These are phyloP conservation scores for Coelastrella sp. DNA, from an alignment of 139 green algal genomes.

Conservation along the genomic window DNA sequence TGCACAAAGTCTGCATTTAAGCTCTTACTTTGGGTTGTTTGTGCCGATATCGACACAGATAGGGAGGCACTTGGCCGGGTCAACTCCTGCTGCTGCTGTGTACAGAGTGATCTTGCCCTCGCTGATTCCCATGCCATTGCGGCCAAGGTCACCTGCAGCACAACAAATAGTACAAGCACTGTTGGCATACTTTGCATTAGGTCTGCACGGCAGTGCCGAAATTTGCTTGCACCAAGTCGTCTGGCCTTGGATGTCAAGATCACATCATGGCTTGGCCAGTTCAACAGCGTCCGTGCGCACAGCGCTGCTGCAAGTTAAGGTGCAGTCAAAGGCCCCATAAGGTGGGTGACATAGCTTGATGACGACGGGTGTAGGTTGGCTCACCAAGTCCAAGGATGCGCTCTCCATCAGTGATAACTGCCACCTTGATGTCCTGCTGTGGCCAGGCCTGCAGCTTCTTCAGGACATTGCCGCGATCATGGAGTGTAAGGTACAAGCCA, in stretches of 20 bases:
- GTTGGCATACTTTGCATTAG: slow-evolving; percentile 47
- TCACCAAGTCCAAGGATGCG: slow-evolving; percentile 74
- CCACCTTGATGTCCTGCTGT: slow-evolving; percentile 60
- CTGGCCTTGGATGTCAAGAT: no score
- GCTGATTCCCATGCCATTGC: slow-evolving; percentile 88
- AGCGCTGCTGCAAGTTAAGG: no score
- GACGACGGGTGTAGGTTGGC: background rate
- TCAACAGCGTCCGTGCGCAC: no score
- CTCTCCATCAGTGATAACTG: slow-evolving; percentile 84
- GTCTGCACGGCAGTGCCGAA: background rate
- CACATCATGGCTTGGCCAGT: no score
- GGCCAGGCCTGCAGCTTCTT: slow-evolving; percentile 56
- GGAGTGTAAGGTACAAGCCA: slow-evolving; percentile 71
- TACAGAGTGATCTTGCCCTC: slow-evolving; percentile 88
- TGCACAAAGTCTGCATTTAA: background rate
- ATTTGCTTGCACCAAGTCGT: no score
- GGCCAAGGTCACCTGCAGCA: slow-evolving; percentile 72
- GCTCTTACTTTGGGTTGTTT: slow-evolving; percentile 52
- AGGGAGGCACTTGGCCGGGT: slow-evolving; percentile 42
- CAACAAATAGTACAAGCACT: background rate
- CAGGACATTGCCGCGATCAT: slow-evolving; percentile 62
- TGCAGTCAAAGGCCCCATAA: no score
- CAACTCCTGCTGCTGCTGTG: slow-evolving; percentile 66
- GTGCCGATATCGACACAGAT: slow-evolving; percentile 40
- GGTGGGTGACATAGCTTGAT: background rate